These are phyloP conservation scores for Metschnikowia lochheadii DNA, from an alignment of 805 yeast species.

Conservation along the genomic window DNA sequence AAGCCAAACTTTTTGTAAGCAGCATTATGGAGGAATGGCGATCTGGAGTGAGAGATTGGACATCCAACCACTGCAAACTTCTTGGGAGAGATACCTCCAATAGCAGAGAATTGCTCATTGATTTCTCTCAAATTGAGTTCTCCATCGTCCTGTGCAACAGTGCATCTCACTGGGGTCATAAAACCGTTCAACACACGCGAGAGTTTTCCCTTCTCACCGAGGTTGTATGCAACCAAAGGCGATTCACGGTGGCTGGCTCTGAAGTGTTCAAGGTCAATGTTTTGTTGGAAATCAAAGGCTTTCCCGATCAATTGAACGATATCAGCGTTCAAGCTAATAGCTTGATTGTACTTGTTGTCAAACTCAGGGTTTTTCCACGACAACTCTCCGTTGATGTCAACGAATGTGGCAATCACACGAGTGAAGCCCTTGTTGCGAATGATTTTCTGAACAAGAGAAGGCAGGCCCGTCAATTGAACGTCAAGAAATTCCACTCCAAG, in stretches of 20 bases:
- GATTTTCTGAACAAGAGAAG: constrained; percentile 47
- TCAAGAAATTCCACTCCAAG: constrained; percentile 81
- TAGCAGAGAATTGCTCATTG: constrained; percentile 48
- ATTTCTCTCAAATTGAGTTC: constrained; percentile 66
- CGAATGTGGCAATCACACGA: constrained; percentile 77
- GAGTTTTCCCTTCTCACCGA: constrained; percentile 71
- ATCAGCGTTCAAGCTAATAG: constrained; percentile 61
- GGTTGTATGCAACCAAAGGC: constrained; percentile 82
- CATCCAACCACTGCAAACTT: constrained; percentile 72
- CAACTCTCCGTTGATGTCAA: constrained; percentile 60
- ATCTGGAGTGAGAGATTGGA: constrained; percentile 83
- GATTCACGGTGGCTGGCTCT: constrained; percentile 47
- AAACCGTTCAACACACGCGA: constrained; percentile 72
- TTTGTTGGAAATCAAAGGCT: constrained; percentile 64
- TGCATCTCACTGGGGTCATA: constrained; percentile 83
- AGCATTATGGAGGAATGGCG: constrained; percentile 82
- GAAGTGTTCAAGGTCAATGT: constrained; percentile 66
- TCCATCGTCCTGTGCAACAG: constrained; percentile 63
- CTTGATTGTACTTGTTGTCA: constrained; percentile 68
- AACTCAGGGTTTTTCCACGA: constrained; percentile 71
- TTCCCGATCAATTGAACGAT: constrained; percentile 79
- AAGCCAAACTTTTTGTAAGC: constrained; percentile 72
- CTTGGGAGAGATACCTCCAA: constrained; percentile 61
- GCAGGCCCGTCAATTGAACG: constrained; percentile 69
- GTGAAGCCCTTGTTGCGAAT: constrained; percentile 55